A percentile compares a stretch with the other conserved stretches of the same genome.
These are phyloP conservation scores for Cryphonectria nitschkei DNA, from an alignment of 2,329 filamentous ascomycete species.

Conservation along the genomic window DNA sequence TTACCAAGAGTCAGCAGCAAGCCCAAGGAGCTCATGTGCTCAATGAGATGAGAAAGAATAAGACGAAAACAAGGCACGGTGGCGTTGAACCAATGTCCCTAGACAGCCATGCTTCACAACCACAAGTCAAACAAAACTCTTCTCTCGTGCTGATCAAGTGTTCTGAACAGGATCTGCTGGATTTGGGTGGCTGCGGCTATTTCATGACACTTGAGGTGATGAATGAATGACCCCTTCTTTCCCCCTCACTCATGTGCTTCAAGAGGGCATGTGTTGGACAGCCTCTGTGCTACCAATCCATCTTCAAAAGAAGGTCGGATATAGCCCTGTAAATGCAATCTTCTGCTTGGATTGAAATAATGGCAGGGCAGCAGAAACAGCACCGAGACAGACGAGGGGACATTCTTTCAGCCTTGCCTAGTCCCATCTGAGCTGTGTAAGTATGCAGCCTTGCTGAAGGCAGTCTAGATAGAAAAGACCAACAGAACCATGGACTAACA, in stretches of 20 bases:
- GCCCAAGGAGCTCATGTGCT: too few species aligned
- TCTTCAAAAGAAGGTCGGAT: neutral
- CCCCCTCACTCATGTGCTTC: neutral
- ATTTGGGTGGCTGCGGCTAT: too few species aligned
- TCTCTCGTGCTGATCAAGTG: too few species aligned
- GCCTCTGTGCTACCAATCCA: neutral
- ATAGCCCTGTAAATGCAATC: neutral
- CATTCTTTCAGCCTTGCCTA: neutral
- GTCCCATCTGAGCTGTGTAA: constrained; percentile 21
- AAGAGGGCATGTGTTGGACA: neutral
- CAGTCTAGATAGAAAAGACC: constrained; percentile 10
- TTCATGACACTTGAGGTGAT: too few species aligned
- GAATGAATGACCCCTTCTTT: too few species aligned
- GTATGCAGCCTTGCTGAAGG: neutral
- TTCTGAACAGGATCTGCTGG: too few species aligned
- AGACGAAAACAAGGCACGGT: too few species aligned
- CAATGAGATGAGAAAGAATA: too few species aligned
- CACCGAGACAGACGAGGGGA: neutral
- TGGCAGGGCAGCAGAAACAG: neutral
- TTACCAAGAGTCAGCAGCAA: too few species aligned
- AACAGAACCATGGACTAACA: constrained; percentile 35
- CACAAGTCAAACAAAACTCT: too few species aligned
- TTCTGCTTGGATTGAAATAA: neutral
- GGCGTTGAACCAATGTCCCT: too few species aligned
- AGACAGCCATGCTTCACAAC: too few species aligned